phyloP scores from a whole-genome alignment of 2,329 filamentous ascomycete species.

The Thermochaetoides dissita region DNA sequence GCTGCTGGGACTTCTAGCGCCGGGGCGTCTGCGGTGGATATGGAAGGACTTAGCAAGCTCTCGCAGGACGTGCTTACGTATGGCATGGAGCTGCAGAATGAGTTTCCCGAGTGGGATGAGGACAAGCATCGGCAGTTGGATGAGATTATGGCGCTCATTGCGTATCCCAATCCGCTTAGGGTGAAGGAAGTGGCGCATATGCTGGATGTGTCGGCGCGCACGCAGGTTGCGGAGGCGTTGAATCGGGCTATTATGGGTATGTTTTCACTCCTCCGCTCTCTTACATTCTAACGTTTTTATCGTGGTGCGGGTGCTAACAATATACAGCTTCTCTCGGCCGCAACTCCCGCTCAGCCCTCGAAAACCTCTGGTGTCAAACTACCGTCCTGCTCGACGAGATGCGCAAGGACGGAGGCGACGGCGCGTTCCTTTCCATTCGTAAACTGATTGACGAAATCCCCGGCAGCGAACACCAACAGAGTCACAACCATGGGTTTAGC shows the following conservation, averaged over 20 bases:
- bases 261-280: conserved; percentile 16
- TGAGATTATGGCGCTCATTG: conserved; percentile 79
- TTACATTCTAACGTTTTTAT: conserved; percentile 1
- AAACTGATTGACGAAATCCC: too few species aligned
- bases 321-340: conserved; percentile 71
- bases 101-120: conserved; percentile 62
- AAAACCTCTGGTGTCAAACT: conserved; percentile 75
- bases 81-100: conserved; percentile 61
- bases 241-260: conserved; percentile 84
- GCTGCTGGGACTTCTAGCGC: too few species aligned
- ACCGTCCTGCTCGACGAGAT: conserved; percentile 74
- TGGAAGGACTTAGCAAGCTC: conserved; percentile 26
- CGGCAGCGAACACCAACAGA: too few species aligned
- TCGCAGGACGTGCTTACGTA: conserved; percentile 62
- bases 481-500: too few species aligned
- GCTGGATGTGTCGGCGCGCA: conserved; percentile 60
- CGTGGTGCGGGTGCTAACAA: conserved; percentile 11
- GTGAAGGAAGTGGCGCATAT: conserved; percentile 63
- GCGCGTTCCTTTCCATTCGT: conserved; percentile 42
- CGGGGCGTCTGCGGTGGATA: not conserved
- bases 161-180: conserved; percentile 68
- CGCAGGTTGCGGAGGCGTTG: conserved; percentile 76
- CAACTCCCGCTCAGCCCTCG: conserved; percentile 71
- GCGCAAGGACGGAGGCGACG: conserved; percentile 63
- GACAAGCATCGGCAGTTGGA: conserved; percentile 48